Conservation (phyloP, 257 asterid genomes). For the Primulina eburnea region DNA sequence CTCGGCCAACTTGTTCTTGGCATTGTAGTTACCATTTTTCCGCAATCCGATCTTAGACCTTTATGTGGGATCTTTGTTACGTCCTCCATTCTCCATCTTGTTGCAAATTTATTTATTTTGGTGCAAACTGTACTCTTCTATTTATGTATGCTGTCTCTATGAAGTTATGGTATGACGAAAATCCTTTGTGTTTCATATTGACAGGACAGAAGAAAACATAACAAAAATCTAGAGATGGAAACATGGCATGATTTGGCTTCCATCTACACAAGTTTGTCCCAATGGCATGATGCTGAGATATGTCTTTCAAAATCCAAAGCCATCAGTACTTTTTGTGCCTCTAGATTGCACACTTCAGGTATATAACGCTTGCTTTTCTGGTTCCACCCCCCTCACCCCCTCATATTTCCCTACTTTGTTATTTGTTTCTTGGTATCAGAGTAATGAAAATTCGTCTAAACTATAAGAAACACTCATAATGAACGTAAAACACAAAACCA, state of each 20-base stretch:
- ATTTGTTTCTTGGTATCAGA: conserved; percentile 12
- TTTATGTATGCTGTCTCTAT: not conserved
- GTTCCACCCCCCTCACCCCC: not conserved
- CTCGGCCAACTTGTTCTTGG: conserved; percentile 7
- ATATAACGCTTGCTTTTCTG: conserved; percentile 18
- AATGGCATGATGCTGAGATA: conserved; percentile 80
- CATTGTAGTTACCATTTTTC: conserved; percentile 11
- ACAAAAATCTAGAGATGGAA: conserved; percentile 56
- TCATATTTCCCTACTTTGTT: not conserved
- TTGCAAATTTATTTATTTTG: not conserved
- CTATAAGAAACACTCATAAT: not conserved
- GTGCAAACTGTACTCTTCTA: not conserved
- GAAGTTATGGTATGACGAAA: conserved; percentile 20
- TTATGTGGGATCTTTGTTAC: not conserved
- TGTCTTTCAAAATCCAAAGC: conserved; percentile 70
- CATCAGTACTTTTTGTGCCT: conserved; percentile 53
- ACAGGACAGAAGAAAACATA: conserved; percentile 45
- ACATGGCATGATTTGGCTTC: conserved; percentile 87
- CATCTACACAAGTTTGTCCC: conserved; percentile 61
- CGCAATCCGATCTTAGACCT: conserved; percentile 1
- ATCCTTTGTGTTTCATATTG: conserved; percentile 15
- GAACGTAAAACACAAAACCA: not conserved
- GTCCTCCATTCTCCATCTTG: not conserved
- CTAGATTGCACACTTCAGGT: conserved; percentile 76
- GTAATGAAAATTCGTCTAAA: not conserved